A percentile compares a stretch with the other conserved stretches of the same genome.
Conservation (phyloP, 306 rosid species). For the Castanea sativa region DNA sequence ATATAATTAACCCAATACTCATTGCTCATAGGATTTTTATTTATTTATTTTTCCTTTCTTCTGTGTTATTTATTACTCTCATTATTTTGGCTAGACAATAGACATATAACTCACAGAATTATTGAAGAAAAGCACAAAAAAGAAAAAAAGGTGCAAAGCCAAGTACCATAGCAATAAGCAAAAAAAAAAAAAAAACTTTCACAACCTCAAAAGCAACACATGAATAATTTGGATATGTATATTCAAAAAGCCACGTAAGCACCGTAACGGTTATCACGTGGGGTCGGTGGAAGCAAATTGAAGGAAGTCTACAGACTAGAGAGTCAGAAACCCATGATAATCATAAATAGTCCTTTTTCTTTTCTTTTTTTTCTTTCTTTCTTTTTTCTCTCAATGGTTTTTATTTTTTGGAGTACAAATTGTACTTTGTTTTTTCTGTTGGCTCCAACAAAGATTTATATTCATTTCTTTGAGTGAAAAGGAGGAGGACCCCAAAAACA, state of each 20-base stretch:
- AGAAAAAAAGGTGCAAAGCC: conserved; percentile 14
- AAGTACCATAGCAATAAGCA: neutral
- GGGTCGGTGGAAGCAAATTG: neutral
- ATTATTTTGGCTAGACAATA: neutral
- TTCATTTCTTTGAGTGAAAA: neutral
- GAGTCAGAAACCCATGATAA: neutral
- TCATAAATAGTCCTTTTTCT: neutral
- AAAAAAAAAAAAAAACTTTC: neutral
- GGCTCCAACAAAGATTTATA: conserved; percentile 23
- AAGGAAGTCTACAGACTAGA: neutral
- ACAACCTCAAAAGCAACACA: neutral
- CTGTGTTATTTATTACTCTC: neutral
- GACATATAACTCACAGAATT: neutral
- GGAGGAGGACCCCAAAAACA: neutral
- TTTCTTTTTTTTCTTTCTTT: neutral
- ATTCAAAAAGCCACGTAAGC: conserved; percentile 17
- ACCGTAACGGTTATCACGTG: neutral
- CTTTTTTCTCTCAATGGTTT: too few species aligned
- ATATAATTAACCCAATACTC: too few species aligned
- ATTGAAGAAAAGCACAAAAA: neutral
- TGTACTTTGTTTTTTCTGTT: neutral
- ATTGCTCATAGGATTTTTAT: neutral
- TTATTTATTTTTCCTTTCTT: neutral
- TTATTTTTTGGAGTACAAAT: neutral
- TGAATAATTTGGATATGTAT: neutral